phyloP scores from a whole-genome alignment of 164 flowering plant species.

The Cinnamomum micranthum region DNA sequence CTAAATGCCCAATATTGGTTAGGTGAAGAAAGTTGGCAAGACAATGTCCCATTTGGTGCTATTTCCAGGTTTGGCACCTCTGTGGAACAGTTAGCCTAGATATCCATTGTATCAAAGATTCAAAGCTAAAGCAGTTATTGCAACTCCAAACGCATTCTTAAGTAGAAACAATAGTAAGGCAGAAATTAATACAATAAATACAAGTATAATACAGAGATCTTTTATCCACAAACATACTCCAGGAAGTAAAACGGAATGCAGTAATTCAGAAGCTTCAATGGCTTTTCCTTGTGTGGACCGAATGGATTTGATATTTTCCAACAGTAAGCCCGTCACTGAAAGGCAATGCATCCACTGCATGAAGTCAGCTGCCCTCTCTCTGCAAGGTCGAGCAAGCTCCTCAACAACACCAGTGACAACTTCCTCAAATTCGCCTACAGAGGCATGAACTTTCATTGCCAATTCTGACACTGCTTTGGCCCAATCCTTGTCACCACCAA shows the following conservation, averaged over 20 bases:
- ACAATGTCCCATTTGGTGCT: background rate
- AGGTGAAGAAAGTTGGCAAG: background rate
- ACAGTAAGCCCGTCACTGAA: slow-evolving; percentile 65
- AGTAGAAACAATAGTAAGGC: background rate
- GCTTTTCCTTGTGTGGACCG: slow-evolving; percentile 45
- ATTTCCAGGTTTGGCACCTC: background rate
- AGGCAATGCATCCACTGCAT: slow-evolving; percentile 97
- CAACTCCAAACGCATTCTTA: too few relatives aligned
- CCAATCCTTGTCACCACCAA: slow-evolving; percentile 94
- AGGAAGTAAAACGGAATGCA: slow-evolving; percentile 79
- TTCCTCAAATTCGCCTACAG: slow-evolving; percentile 86
- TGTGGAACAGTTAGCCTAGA: background rate
- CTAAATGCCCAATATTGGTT: background rate
- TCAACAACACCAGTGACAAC: slow-evolving; percentile 52
- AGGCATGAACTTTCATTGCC: slow-evolving; percentile 73
- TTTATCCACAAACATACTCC: slow-evolving; percentile 44
- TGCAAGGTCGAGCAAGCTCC: slow-evolving; percentile 87
- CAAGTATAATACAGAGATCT: background rate
- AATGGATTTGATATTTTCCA: slow-evolving; percentile 64
- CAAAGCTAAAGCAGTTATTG: background rate
- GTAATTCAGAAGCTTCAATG: slow-evolving; percentile 57
- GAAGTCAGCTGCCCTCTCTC: slow-evolving; percentile 89
- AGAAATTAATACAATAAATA: background rate
- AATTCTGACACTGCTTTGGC: slow-evolving; percentile 74
- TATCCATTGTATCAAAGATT: background rate